A percentile compares a stretch with the other conserved stretches of the same genome.
These are phyloP conservation scores for Emmonsiellopsis sp. DNA, from an alignment of 2,329 filamentous ascomycete genomes.

Conservation along the genomic window DNA sequence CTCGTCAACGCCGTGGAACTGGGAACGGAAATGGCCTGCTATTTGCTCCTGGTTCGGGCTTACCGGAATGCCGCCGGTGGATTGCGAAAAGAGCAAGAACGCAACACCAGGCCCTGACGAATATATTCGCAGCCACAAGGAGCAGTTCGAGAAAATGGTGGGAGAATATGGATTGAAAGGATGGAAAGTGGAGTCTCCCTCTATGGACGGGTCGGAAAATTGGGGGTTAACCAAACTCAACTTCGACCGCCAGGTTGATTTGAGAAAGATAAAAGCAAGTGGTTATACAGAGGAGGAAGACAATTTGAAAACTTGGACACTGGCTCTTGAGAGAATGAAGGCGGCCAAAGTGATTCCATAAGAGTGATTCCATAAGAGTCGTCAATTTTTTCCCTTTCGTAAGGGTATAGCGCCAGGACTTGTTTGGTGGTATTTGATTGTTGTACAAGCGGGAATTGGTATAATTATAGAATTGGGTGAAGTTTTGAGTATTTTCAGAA, in stretches of 20 bases:
- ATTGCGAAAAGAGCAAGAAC: slow-evolving; percentile 6
- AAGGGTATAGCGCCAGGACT: too few species aligned
- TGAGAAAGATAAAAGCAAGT: slow-evolving; percentile 8
- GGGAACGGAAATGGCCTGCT: slow-evolving; percentile 8
- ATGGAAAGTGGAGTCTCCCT: slow-evolving; percentile 7
- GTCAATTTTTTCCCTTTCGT: not conserved
- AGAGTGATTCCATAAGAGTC: slow-evolving; percentile 4
- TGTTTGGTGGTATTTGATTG: too few species aligned
- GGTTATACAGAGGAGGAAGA: slow-evolving; percentile 9
- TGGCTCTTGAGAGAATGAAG: slow-evolving; percentile 7
- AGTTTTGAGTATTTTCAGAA: too few species aligned
- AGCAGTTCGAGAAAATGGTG: slow-evolving; percentile 7
- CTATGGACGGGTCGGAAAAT: slow-evolving; percentile 11
- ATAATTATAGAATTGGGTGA: too few species aligned
- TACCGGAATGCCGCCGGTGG: slow-evolving; percentile 6
- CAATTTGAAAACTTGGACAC: slow-evolving; percentile 6
- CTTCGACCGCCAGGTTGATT: slow-evolving; percentile 8
- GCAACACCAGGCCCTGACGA: slow-evolving; percentile 5
- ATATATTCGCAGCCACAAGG: slow-evolving; percentile 8
- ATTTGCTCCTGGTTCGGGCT: slow-evolving; percentile 11
- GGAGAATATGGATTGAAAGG: slow-evolving; percentile 7
- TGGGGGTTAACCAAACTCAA: slow-evolving; percentile 10
- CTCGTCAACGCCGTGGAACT: slow-evolving; percentile 6
- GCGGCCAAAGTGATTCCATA: slow-evolving; percentile 8
- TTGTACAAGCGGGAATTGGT: too few species aligned